phyloP scores from a whole-genome alignment of 2,329 filamentous ascomycete genomes.

The Biscogniauxia sp. region DNA sequence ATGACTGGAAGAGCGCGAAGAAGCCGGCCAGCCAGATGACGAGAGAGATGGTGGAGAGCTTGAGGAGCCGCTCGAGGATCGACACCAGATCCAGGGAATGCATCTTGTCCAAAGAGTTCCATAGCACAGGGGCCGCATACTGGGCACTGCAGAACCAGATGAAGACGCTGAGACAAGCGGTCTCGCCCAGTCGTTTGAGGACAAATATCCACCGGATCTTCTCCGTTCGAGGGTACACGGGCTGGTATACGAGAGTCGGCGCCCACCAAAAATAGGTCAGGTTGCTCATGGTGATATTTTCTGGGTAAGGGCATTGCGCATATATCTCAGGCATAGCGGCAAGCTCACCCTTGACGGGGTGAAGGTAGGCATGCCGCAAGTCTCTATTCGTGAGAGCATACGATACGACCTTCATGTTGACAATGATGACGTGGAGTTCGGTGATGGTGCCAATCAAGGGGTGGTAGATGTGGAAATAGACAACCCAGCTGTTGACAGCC shows the following conservation, averaged over 20 bases:
- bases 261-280: constrained; percentile 97
- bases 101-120: constrained; percentile 88
- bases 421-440: constrained; percentile 88
- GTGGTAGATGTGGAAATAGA: constrained; percentile 90
- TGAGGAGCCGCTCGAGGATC: constrained; percentile 87
- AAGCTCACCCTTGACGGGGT: constrained; percentile 65
- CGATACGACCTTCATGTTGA: constrained; percentile 93
- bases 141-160: constrained; percentile 96
- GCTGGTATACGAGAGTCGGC: constrained; percentile 93
- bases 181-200: constrained; percentile 75
- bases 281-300: constrained; percentile 86
- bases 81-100: constrained; percentile 74
- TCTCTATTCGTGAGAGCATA: constrained; percentile 97
- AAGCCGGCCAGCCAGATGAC: constrained; percentile 98
- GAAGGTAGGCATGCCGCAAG: constrained; percentile 83
- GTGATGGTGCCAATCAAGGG: constrained; percentile 89
- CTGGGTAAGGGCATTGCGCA: constrained; percentile 77
- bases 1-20: constrained; percentile 92
- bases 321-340: constrained; percentile 79
- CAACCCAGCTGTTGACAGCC: constrained; percentile 74
- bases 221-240: constrained; percentile 84
- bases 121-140: constrained; percentile 86
- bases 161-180: constrained; percentile 74
- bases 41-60: constrained; percentile 90
- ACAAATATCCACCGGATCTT: constrained; percentile 87